These are phyloP conservation scores for Priceomyces castillae DNA, from an alignment of 805 yeast genomes.

Conservation along the genomic window DNA sequence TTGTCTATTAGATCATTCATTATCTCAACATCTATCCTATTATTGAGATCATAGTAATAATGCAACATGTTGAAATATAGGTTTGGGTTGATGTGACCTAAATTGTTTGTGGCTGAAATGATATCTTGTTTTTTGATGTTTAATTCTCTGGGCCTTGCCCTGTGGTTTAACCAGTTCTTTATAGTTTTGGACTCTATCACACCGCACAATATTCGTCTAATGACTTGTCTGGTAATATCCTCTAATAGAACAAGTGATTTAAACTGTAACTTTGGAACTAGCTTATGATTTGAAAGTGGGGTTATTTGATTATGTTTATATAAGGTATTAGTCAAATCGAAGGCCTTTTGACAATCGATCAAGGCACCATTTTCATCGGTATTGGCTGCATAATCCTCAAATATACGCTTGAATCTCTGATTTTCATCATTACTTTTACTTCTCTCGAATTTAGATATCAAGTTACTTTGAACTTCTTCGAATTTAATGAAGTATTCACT, in stretches of 20 bases:
- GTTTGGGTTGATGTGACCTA: background rate
- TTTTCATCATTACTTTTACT: constrained; percentile 13
- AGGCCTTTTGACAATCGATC: constrained; percentile 7
- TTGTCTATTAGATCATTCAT: constrained; percentile 2
- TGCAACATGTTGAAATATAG: constrained; percentile 1
- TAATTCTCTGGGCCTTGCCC: background rate
- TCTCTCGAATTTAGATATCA: constrained; percentile 20
- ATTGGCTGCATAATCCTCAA: constrained; percentile 1
- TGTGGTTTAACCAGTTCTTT: constrained; percentile 7
- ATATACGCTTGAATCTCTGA: constrained; percentile 8
- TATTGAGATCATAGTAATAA: constrained; percentile 2
- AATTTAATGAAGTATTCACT: constrained; percentile 38
- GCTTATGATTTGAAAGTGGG: constrained; percentile 4
- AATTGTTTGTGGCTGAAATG: constrained; percentile 8
- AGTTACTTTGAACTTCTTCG: constrained; percentile 42
- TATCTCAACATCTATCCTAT: constrained; percentile 1
- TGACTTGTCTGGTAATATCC: constrained; percentile 14
- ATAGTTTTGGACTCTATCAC: constrained; percentile 12
- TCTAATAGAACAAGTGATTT: constrained; percentile 19
- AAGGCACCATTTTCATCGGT: constrained; percentile 15
- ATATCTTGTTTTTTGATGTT: constrained; percentile 10
- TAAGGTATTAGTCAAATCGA: constrained; percentile 3
- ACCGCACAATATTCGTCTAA: constrained; percentile 14
- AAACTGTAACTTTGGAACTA: constrained; percentile 11
- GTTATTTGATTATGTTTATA: constrained; percentile 8